Conservation (phyloP, 2,329 filamentous ascomycete species). For the Boeremia lycopersici region DNA sequence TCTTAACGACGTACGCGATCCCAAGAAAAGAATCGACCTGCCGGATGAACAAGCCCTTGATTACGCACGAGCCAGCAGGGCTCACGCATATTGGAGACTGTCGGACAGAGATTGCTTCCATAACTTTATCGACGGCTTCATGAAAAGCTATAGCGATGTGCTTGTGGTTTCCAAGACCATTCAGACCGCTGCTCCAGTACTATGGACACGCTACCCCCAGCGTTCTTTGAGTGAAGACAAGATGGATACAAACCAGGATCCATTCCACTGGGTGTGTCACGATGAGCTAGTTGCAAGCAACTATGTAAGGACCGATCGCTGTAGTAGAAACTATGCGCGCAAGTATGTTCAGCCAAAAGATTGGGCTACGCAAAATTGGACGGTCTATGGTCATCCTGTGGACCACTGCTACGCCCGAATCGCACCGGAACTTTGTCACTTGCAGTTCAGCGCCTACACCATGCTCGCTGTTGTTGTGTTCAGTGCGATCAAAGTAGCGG, state of each 20-base stretch:
- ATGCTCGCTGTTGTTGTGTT: constrained; percentile 22
- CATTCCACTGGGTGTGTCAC: constrained; percentile 23
- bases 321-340: background rate
- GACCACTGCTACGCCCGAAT: constrained; percentile 20
- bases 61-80: background rate
- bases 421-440: constrained; percentile 16
- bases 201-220: constrained; percentile 23
- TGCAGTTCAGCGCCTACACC: constrained; percentile 26
- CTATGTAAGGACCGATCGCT: background rate
- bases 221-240: constrained; percentile 11
- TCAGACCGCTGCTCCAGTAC: constrained; percentile 10
- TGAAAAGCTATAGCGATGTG: constrained; percentile 17
- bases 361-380: constrained; percentile 24
- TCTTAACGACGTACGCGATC: constrained; percentile 16
- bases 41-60: background rate
- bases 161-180: constrained; percentile 11
- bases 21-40: background rate
- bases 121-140: constrained; percentile 17
- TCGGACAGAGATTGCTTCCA: constrained; percentile 12
- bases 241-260: constrained; percentile 17
- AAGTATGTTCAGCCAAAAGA: constrained; percentile 1
- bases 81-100: constrained; percentile 1
- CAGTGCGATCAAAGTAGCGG: constrained; percentile 22
- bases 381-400: constrained; percentile 20
- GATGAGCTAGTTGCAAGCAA: constrained; percentile 6